These are phyloP conservation scores for Penstemon davidsonii DNA, from an alignment of 257 asterid species.

Conservation along the genomic window DNA sequence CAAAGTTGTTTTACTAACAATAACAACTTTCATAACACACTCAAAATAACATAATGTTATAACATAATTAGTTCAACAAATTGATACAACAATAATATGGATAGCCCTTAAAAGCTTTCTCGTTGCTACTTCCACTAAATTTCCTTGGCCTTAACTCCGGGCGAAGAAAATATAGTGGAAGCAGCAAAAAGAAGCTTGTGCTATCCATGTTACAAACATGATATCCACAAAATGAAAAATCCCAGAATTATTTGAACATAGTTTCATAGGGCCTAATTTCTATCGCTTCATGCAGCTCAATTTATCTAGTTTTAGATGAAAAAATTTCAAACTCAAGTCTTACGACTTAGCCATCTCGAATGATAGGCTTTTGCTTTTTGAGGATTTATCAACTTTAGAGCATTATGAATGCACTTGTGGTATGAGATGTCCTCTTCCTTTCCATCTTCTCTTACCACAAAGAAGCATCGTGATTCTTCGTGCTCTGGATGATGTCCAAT, in stretches of 20 bases:
- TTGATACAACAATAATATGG: constrained; percentile 40
- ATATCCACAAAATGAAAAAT: not conserved
- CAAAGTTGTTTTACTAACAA: too few species aligned
- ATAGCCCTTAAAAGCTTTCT: constrained; percentile 92
- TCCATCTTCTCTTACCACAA: constrained; percentile 71
- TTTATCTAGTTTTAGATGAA: not conserved
- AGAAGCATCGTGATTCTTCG: constrained; percentile 65
- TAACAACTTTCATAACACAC: too few species aligned
- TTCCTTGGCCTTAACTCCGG: constrained; percentile 59
- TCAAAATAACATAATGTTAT: not conserved
- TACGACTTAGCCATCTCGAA: constrained; percentile 37
- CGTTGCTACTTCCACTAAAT: constrained; percentile 99
- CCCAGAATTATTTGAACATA: too few species aligned
- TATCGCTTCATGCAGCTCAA: too few species aligned
- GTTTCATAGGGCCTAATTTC: not conserved
- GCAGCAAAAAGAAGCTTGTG: constrained; percentile 99
- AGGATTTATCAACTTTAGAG: constrained; percentile 57
- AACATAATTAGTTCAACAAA: not conserved
- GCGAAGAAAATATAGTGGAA: constrained; percentile 87
- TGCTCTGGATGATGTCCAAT: constrained; percentile 74
- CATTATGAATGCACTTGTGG: constrained; percentile 65
- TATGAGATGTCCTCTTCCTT: constrained; percentile 87
- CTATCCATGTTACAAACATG: constrained; percentile 46
- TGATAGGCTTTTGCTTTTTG: constrained; percentile 40
- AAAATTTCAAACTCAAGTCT: not conserved